Evolutionary conservation across 2,329 filamentous ascomycete genomes (phyloP), one percentile per base, ranked within the genome.

Genomic region (Ascochyta koolunga): DNA sequence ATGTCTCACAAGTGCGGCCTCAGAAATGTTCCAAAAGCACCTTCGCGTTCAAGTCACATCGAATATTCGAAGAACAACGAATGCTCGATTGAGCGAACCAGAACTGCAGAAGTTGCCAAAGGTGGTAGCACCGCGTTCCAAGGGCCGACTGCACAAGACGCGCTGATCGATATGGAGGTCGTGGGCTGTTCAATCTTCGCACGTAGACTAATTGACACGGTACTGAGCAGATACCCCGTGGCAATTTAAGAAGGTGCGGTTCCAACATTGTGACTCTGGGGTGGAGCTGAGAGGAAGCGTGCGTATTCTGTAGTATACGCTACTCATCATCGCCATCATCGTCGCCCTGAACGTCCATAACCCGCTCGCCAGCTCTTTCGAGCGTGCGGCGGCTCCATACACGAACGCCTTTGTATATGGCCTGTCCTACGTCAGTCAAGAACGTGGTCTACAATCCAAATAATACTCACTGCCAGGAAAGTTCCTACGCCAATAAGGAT

Each of bases 221-320:
- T 87, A 93, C 84, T 84, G 89, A 83, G 59, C 59, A 69, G 63
- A 56, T 62, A 67, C 68, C 79, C 86, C 84, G 84, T 92, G 91
- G 85, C 90, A 96, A 95, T 92, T 96, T 89, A 96, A 96, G 89
- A 89, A 90, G 89, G 89, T 93, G 91, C 91, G 89, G 74, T 61
- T 48, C 33, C 45, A 22, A 53, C 36, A 29, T 29, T 45, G 33
- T 35, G n/a, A 19, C 46, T 43, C 21, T 51, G 41, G 42, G 22
- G 19, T 39, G 9, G 31, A 42, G 39, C 42, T 36, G 39, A 40
- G 35, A 29, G 35, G 35, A 54, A 44, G 49, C 51, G 45, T 40
- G 51, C 48, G 40, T 35, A 36, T 49, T 45, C 18, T 22, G 37
- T 41, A 19, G 22, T 39, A 44, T 36, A 39, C 55, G 48, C 58